Evolutionary conservation across 176 grass and related monocot genomes (phyloP), one percentile per base, ranked within the genome.

Genomic region (Paspalum notatum): DNA sequence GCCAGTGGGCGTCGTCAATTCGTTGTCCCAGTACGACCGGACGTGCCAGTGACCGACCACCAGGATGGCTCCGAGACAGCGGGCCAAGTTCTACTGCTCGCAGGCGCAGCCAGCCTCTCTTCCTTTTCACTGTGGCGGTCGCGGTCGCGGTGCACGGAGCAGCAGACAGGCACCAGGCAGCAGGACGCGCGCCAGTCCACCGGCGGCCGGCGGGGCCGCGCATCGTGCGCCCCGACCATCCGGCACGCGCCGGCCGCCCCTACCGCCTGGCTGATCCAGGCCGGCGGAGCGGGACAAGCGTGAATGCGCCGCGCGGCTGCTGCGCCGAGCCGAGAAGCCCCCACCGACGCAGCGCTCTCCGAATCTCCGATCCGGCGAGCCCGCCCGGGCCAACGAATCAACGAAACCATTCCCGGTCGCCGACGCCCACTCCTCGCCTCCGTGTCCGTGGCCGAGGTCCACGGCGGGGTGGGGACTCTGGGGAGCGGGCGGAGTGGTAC

Each of bases 241-340:
- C 49, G 69, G 68, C 84, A 79, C 59, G 76, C 41, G 2, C 40
- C 48, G 53, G 59, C 48, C 39, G 20, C 22, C 40, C 22, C 5
- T 3, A 5, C 55, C 17, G 10, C 51, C 24, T 53, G 54, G 79
- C 39, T 48, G 68, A 62, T 62, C 66, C 52, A 68, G 78, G 12
- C 48, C 24, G 5, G 48, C 37, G n/a, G 76, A 24, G 62, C 61
- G 49, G 16, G 77, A 53, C 77, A 54, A 40, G 27, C 77, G 52
- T 81, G 65, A 81, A 59, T 70, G 78, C 78, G 54, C 65, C 66
- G 78, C 78, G 16, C 64, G 38, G 38, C 17, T 6, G 20, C 18
- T 3, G 18, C 39, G 39, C 17, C 55, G 2, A 22, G 37, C 38
- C 18, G 12, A 4, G 9, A 12, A 65, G 37, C 12, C 12, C 61